These are phyloP conservation scores for Aspergillus pseudotamarii DNA, from an alignment of 2,329 filamentous ascomycete species.

Conservation along the genomic window DNA sequence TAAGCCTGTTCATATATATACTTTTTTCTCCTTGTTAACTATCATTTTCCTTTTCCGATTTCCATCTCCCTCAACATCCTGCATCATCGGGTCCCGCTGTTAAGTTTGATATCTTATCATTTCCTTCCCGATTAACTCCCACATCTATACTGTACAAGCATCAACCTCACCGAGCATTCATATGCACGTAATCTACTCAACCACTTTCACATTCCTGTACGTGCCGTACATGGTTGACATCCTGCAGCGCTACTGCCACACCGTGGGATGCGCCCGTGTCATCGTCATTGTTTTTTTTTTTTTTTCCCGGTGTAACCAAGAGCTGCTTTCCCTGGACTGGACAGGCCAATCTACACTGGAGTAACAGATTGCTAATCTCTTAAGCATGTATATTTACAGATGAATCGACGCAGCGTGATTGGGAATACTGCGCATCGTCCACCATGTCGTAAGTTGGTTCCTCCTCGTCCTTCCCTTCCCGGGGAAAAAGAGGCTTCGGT, in stretches of 20 bases:
- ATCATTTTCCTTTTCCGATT: not conserved
- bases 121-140: slow-evolving; percentile 1
- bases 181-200: slow-evolving; percentile 7
- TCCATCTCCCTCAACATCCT: not conserved
- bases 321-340: slow-evolving; percentile 32
- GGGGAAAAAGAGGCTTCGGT: not conserved
- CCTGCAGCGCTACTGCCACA: slow-evolving; percentile 32
- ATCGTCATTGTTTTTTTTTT: slow-evolving; percentile 29
- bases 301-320: slow-evolving; percentile 37
- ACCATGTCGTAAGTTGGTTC: slow-evolving; percentile 45
- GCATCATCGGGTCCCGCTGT: not conserved
- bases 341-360: slow-evolving; percentile 32
- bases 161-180: slow-evolving; percentile 5
- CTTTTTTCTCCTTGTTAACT: not conserved
- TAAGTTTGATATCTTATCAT: slow-evolving; percentile 4
- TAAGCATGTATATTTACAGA: slow-evolving; percentile 43
- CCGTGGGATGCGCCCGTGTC: slow-evolving; percentile 41
- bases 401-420: slow-evolving; percentile 41
- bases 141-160: slow-evolving; percentile 8
- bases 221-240: slow-evolving; percentile 17
- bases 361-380: slow-evolving; percentile 39
- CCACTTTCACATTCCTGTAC: slow-evolving; percentile 9
- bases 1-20: slow-evolving; percentile 28
- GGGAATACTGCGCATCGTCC: slow-evolving; percentile 35
- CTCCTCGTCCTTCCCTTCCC: slow-evolving; percentile 18